phyloP scores from a whole-genome alignment of 441 rosid genomes.

The Kokia cookei region DNA sequence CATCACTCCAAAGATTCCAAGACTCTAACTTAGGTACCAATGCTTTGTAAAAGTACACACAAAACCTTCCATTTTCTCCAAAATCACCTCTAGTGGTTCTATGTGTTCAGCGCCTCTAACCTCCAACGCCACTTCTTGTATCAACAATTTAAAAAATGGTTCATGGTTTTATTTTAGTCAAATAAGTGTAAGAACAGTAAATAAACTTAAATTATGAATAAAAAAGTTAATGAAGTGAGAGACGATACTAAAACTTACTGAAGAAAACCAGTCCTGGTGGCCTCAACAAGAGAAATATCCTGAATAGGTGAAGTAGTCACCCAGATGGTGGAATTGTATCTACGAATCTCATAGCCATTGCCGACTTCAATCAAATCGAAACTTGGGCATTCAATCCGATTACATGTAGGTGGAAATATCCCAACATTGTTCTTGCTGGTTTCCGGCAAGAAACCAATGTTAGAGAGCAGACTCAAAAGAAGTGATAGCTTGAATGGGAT shows the following conservation, averaged over 20 bases:
- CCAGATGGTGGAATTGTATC: slow-evolving; percentile 58
- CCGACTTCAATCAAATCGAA: slow-evolving; percentile 47
- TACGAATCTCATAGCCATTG: slow-evolving; percentile 68
- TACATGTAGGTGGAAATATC: slow-evolving; percentile 62
- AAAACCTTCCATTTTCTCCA: no score
- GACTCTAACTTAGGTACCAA: no score
- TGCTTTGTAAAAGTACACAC: no score
- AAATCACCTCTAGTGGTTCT: no score
- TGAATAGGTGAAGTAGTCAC: slow-evolving; percentile 63
- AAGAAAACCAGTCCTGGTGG: slow-evolving; percentile 67
- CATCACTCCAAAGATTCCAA: no score
- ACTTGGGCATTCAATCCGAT: slow-evolving; percentile 73
- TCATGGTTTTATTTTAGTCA: no score
- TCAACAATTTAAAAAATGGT: not conserved
- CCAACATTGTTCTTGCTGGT: slow-evolving; percentile 2
- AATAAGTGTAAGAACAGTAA: not conserved
- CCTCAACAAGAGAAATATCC: slow-evolving; percentile 71
- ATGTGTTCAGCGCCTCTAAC: no score
- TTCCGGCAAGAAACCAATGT: slow-evolving; percentile 13
- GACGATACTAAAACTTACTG: slow-evolving; percentile 28
- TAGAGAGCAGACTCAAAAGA: slow-evolving; percentile 47
- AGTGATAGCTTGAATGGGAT: slow-evolving; percentile 39
- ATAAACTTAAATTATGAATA: not conserved
- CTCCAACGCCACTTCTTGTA: no score
- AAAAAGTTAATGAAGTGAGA: not conserved